Conservation (phyloP, 1,139 yeast species). For the Suhomyces bokatorum region DNA sequence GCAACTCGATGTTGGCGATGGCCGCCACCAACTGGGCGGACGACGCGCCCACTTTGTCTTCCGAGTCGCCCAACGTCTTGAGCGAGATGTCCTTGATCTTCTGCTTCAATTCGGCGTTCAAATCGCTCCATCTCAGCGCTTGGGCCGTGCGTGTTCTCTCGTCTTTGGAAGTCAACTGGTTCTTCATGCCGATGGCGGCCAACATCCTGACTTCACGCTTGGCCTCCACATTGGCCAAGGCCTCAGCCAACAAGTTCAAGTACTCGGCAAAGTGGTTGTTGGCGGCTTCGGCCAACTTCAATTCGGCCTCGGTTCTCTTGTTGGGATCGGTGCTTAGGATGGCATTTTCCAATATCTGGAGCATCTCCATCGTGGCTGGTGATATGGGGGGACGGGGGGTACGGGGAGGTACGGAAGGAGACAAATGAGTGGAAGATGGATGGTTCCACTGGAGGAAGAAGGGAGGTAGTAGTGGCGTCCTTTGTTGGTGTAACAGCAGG, state of each 20-base stretch:
- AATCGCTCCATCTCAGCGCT: constrained; percentile 60
- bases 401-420: background rate
- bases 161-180: constrained; percentile 82
- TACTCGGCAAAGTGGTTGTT: constrained; percentile 74
- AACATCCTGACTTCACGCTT: constrained; percentile 85
- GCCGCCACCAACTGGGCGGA: constrained; percentile 96
- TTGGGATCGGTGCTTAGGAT: constrained; percentile 64
- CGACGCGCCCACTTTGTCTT: constrained; percentile 80
- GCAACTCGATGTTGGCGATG: constrained; percentile 91
- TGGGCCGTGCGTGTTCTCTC: constrained; percentile 49
- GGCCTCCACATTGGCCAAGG: constrained; percentile 64
- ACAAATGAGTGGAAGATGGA: background rate
- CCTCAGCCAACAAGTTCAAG: constrained; percentile 68
- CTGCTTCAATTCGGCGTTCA: constrained; percentile 55
- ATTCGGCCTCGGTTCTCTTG: constrained; percentile 78
- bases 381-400: background rate
- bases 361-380: constrained; percentile 56
- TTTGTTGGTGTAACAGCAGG: background rate
- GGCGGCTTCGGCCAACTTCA: constrained; percentile 71
- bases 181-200: constrained; percentile 87
- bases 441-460: background rate
- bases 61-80: constrained; percentile 61
- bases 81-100: constrained; percentile 72
- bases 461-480: background rate
- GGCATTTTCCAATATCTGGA: constrained; percentile 75